Evolutionary conservation across 495 filamentous ascomycete species (phyloP), one percentile per base, ranked within the genome.

Genomic region (Penicillium simplicissimum): DNA sequence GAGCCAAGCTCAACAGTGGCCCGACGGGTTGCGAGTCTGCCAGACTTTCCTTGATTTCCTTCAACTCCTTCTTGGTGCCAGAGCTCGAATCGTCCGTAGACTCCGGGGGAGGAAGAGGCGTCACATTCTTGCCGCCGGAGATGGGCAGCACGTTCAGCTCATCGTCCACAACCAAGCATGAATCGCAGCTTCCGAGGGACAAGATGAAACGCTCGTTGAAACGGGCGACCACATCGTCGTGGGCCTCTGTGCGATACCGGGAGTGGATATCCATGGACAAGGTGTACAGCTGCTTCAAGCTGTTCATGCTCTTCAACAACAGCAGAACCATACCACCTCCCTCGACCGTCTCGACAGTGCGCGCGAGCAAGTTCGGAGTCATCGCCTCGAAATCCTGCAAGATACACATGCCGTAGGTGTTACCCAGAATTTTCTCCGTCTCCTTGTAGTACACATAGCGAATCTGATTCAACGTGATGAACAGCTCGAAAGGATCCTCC

Each of bases 391-490:
- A 99, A 62, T 99, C 96, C 71, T 99, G 96, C 58, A 99, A 79
- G 63, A 98, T 95, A 72, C 93, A 96, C 90, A 98, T 98, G 64
- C 96, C 95, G 72, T 94, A 99, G 34, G 96, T 99, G 75, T 98
- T 97, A 65, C 96, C 96, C 40, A 99, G 76, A 71, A 99, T 98
- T 81, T 96, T 97, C 61, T 99, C 96, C n/a, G 96, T 98, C 77
- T 99, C 96, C 77, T 99, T 99, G 81, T 99, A 99, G 83, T 96
- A 99, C 40, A 94, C 91, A 85, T 98, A 99, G 65, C 96, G 91
- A 67, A 99, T 96, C 71, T 97, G 92, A 75, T 97, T 90, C 57
- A 97, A 86, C 19, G 91, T 93, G 71, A 99, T 89, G 79, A 99
- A 99, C 62, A 98, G 83, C 80, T 99, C 96, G 78, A 99, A 99